Evolutionary conservation across 306 rosid species (phyloP).

Genomic region (Vigna nakashimae): DNA sequence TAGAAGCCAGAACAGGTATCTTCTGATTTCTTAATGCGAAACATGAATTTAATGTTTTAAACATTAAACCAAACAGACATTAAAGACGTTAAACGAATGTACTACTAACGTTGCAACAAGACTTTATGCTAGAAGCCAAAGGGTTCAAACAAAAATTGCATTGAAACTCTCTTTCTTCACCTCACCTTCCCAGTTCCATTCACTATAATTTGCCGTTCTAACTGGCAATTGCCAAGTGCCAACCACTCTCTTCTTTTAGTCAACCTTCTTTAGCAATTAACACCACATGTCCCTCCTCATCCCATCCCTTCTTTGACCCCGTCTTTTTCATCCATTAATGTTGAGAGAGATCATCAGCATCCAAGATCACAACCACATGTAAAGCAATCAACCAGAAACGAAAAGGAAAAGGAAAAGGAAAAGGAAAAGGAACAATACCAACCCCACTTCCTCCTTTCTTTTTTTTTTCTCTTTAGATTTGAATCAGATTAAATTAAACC

Average conservation of each 20-base stretch:
- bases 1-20: too few species aligned
- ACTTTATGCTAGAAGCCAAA: conserved; percentile 43
- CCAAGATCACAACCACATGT: conserved; percentile 50
- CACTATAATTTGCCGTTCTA: conserved; percentile 46
- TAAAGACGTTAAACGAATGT: not conserved
- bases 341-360: not conserved
- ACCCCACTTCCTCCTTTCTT: conserved; percentile 21
- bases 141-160: conserved; percentile 39
- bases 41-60: too few species aligned
- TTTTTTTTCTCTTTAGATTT: conserved; percentile 4
- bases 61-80: too few species aligned
- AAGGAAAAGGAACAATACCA: conserved; percentile 16
- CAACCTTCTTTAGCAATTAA: conserved; percentile 61
- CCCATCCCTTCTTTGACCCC: conserved; percentile 62
- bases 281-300: conserved; percentile 67
- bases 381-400: conserved; percentile 45
- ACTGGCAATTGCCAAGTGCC: conserved; percentile 48
- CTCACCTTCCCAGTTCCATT: conserved; percentile 1
- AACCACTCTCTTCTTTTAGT: conserved; percentile 46
- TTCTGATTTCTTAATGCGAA: too few species aligned
- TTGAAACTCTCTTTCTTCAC: conserved; percentile 20
- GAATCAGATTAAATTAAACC: conserved; percentile 30
- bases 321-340: conserved; percentile 47
- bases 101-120: conserved; percentile 35
- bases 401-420: not conserved